Base-by-base conservation (phyloP, 2,329 filamentous ascomycete genomes). In the Alternaria sp. region DNA sequence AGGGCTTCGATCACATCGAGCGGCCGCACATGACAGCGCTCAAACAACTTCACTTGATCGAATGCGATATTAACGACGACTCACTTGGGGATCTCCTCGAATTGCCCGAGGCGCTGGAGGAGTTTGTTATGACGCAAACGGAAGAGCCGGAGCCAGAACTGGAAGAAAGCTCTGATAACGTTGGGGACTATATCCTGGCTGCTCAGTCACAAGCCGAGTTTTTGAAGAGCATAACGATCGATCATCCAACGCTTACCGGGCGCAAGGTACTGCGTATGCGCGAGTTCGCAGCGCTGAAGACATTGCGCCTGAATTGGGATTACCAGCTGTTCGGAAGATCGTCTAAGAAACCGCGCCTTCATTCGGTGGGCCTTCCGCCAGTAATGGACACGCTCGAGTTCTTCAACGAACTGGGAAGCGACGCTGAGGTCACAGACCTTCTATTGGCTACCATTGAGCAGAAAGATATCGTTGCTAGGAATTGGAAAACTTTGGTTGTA, bases 61-160 rank as follows among this genome's bases (percentile, higher is more conserved):
- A 77, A 65, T 77, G 75, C 66, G 75, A 77, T 54, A 75, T 77
- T 36, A 76, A 72, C 57, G 75, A 77, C 25, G 75, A 77, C 44
- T 73, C 73, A 4, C 67, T 77, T 1, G 68, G 72, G 4, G 75
- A 77, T 44, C 58, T 77, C 2, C 69, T 77, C n/a, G 72, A 76
- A 58, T 67, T 77, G 6, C 75, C 75, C 0, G 69, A 75, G 54
- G 73, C 71, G 8, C 64, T 77, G 2, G 71, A 76, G 43, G 75
- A 77, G 26, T 76, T 77, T 19, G 73, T 76, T 30, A 74, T 77
- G 71, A 77, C 73, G 4, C 75, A 77, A 19, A 54, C 63, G 6
- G 73, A 74, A 44, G 74, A 76, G n/a, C 75, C 75, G 1, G 67
- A 70, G 21, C 75, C 75, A 1, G 71, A 75, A 17, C 54, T 77